Percentiles rank a stretch among this genome's conserved stretches.
Conservation (phyloP, 2,329 filamentous ascomycete genomes). For the Cytospora leucostoma region DNA sequence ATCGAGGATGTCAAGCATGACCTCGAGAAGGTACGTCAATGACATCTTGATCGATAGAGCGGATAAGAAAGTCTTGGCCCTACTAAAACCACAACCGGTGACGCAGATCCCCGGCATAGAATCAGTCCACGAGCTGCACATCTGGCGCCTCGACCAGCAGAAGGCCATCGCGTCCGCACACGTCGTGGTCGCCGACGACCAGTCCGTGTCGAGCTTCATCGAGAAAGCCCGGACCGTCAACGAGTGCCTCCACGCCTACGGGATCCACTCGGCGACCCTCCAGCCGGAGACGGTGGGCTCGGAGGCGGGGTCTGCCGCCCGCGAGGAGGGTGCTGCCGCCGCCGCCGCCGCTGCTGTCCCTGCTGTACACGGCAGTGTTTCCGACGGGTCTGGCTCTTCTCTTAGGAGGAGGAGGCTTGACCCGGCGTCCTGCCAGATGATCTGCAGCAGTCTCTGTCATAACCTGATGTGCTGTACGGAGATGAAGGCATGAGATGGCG, state of each 20-base stretch:
- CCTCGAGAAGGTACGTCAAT: conserved; percentile 57
- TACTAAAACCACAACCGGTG: not conserved
- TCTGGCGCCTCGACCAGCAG: conserved; percentile 72
- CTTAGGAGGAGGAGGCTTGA: conserved; percentile 32
- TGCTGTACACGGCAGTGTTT: conserved; percentile 13
- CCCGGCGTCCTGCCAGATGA: conserved; percentile 50
- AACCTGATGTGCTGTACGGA: conserved; percentile 53
- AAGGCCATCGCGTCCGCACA: conserved; percentile 72
- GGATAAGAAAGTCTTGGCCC: not conserved
- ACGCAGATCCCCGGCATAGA: conserved; percentile 63
- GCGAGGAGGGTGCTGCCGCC: conserved; percentile 12
- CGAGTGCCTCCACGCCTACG: conserved; percentile 72
- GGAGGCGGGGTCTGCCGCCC: conserved; percentile 14
- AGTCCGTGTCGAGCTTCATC: conserved; percentile 59
- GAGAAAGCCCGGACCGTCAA: conserved; percentile 61
- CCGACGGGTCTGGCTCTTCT: conserved; percentile 26
- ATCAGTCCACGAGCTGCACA: conserved; percentile 71
- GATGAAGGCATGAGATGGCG: conserved; percentile 17
- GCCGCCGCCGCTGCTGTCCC: conserved; percentile 9
- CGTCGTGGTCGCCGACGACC: conserved; percentile 62
- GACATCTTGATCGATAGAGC: not conserved
- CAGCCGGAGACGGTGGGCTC: conserved; percentile 62
- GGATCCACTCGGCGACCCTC: conserved; percentile 70
- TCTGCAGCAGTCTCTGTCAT: conserved; percentile 54
- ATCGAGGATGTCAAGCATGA: conserved; percentile 67